Base-by-base conservation (phyloP, 2,329 filamentous ascomycete species). In the Trichoderma harzianum region DNA sequence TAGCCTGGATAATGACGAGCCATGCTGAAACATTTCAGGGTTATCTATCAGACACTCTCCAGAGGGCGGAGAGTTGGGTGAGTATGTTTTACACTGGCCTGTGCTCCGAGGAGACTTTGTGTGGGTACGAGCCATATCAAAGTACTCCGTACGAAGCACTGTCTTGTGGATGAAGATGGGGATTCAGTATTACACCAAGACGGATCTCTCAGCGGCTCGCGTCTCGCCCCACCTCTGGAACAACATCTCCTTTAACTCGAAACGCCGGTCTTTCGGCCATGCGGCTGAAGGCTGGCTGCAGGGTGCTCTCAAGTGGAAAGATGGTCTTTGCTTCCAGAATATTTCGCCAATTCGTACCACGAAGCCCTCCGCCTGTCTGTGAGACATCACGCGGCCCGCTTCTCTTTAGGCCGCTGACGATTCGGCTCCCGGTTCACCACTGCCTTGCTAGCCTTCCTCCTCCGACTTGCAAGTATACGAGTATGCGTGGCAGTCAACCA, bases 211-310 rank as follows among this genome's bases (percentile, higher is more conserved):
- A 43, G 30, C 58, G 36, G 63, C 63, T 62, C 26, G 32, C 51
- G 47, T 26, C 18, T 57, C 28, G 58, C 32, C 36, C 51, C 43
- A 63, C 65, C 53, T 30, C 70, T 61, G 18, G 67, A 53, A 47
- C 66, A 69, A 32, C 71, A 69, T 61, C 71, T 70, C 61, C 57
- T 67, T 51, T 43, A 39, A 63, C 43, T 63, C 73, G 64, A 73
- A 73, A 74, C 70, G 58, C 72, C 58, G 70, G 70, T 14, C 57
- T 60, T 21, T 32, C 57, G 28, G 2, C 62, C 63, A 57, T 58
- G 73, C 70, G 73, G 73, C 73, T 74, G 73, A 74, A 53, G 57
- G 28, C 60, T 51, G 55, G 53, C 53, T 70, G 67, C 64, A 66
- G 62, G 63, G 64, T 34, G 30, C 26, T 58, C 60, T 24, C 32